phyloP scores from a whole-genome alignment of 116 monocot genomes.

The Cymodocea nodosa region DNA sequence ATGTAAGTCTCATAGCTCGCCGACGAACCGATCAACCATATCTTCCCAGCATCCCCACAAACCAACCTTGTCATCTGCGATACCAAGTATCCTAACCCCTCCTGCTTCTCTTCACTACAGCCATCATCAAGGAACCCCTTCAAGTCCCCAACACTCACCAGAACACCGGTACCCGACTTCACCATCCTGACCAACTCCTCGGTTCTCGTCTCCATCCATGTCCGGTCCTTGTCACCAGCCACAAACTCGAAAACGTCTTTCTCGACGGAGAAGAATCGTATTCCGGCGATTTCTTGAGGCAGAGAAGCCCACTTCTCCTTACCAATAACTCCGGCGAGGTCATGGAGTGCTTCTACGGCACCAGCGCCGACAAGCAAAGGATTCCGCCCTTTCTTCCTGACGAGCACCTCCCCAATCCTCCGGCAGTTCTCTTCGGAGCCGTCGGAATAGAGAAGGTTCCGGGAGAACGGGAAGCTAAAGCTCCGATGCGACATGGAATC shows the following conservation, averaged over 20 bases:
- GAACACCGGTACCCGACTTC: conserved; percentile 17
- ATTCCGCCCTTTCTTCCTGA: conserved; percentile 29
- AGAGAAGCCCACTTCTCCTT: conserved; percentile 26
- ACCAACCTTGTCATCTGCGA: conserved; percentile 47
- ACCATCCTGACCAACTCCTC: conserved; percentile 19
- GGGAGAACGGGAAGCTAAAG: conserved; percentile 13
- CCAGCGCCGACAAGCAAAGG: conserved; percentile 78
- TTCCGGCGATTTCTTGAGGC: conserved; percentile 36
- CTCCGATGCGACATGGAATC: neutral
- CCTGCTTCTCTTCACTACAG: conserved; percentile 8
- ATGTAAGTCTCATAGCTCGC: conserved; percentile 83
- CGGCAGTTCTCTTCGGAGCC: conserved; percentile 57
- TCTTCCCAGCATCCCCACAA: conserved; percentile 21
- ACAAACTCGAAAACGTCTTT: conserved; percentile 16
- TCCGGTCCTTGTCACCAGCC: neutral
- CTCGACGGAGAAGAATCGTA: conserved; percentile 30
- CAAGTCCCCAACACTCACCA: conserved; percentile 73
- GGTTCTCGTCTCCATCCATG: conserved; percentile 11
- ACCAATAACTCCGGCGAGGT: conserved; percentile 30
- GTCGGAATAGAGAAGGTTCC: conserved; percentile 9
- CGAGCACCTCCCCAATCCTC: conserved; percentile 56
- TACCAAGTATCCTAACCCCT: conserved; percentile 24
- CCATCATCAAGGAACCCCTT: conserved; percentile 42
- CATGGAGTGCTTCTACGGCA: conserved; percentile 13
- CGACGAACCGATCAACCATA: conserved; percentile 63